Base-by-base conservation (phyloP, 1,284 basidiomycete species). In the Ceratobasidium papillatum region DNA sequence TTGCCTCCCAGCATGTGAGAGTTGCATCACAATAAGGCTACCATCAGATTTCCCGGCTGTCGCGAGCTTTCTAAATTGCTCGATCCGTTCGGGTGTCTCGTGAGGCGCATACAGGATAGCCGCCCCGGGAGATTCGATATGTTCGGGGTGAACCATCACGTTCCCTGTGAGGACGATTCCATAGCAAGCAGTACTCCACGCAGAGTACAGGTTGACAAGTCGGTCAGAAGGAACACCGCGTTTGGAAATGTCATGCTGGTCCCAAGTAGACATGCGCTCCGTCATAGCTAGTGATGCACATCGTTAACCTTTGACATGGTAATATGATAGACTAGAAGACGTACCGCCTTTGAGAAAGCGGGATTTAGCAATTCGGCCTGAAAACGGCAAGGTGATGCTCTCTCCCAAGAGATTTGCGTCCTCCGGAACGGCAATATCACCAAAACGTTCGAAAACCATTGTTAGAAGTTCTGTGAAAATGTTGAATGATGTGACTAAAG, bases 1-100 rank as follows among this genome's bases (percentile, higher is more conserved):
- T 76, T 76, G 62, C 74, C 78, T 9, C 75, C 84, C 84, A 2
- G 81, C 83, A 78, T 85, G 84, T 11, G 82, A 83, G 25, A 85
- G 76, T 79, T 86, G 85, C 1, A 81, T 83, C 65, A 85, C 80
- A 47, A 81, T 80, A 51, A 85, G 78, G 1, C 81, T 81, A 41
- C 84, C 84, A 63, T 83, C 78, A 1, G 82, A 82, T 75, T 84
- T 85, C 27, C 80, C 78, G 7, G 80, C 81, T 9, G 78, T 79
- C 41, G 84, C 81, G 38, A 82, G 78, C 11, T 79, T 79, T 66
- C 78, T 79, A 74, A 83, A 80, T 17, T 77, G 78, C 41, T 78
- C 79, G n/a, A 82, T 81, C 3, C 79, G 77, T 56, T 81, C 80
- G 64, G 77, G 79, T 36, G 73, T 63, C 36, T 62, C 34, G 30